Conservation (phyloP, 306 rosid species). For the Urtica urens region DNA sequence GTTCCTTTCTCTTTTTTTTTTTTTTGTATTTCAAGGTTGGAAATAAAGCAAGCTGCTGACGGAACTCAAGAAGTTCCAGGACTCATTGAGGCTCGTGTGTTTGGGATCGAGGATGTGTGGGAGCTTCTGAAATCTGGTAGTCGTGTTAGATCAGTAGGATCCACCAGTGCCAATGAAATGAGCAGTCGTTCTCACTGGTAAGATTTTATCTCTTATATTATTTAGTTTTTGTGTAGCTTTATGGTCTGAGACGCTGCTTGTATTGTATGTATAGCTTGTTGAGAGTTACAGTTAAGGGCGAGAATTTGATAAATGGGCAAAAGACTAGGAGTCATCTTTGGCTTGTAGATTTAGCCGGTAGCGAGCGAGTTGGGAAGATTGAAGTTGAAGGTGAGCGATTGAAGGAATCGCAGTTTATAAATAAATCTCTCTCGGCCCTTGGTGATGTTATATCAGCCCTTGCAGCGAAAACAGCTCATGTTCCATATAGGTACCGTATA, state of each 20-base stretch:
- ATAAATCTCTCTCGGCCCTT: slow-evolving; percentile 90
- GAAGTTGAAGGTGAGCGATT: slow-evolving; percentile 97
- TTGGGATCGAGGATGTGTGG: slow-evolving; percentile 68
- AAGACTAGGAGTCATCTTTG: slow-evolving; percentile 84
- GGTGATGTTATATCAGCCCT: slow-evolving; percentile 95
- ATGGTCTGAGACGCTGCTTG: slow-evolving; percentile 5
- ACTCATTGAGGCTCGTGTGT: slow-evolving; percentile 65
- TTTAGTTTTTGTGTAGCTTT: not conserved
- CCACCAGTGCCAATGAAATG: slow-evolving; percentile 83
- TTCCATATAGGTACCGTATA: slow-evolving; percentile 76
- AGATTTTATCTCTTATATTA: slow-evolving; percentile 1
- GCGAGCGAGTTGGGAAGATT: slow-evolving; percentile 93
- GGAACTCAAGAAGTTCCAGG: slow-evolving; percentile 98
- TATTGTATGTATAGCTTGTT: slow-evolving; percentile 53
- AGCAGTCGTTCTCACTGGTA: slow-evolving; percentile 99
- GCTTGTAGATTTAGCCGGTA: slow-evolving; percentile 98
- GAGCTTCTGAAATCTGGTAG: slow-evolving; percentile 74
- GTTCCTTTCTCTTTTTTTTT: not conserved
- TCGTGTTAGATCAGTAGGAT: slow-evolving; percentile 80
- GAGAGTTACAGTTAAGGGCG: slow-evolving; percentile 72
- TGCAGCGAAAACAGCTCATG: slow-evolving; percentile 77
- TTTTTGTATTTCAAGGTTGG: slow-evolving; percentile 44
- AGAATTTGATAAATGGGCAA: slow-evolving; percentile 64
- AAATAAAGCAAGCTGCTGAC: slow-evolving; percentile 85
- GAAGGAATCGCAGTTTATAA: slow-evolving; percentile 92